phyloP scores from a whole-genome alignment of 805 yeast species.

The Kazachstania kunashirensis region DNA sequence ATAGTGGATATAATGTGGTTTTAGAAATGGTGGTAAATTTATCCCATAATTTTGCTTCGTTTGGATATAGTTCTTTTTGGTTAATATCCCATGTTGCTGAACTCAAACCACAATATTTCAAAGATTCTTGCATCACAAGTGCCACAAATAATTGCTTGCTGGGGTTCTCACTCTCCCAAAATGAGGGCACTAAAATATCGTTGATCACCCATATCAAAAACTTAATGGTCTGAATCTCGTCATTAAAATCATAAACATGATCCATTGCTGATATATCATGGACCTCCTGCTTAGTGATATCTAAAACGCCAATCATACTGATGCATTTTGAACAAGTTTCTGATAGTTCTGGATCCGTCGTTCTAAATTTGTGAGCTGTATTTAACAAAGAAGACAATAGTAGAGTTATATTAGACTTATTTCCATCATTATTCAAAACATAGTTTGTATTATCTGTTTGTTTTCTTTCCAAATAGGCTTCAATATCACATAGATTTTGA shows the following conservation, averaged over 20 bases:
- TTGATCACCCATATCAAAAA: constrained; percentile 61
- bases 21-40: constrained; percentile 55
- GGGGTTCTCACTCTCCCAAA: constrained; percentile 87
- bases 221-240: constrained; percentile 48
- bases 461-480: constrained; percentile 41
- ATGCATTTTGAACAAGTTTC: constrained; percentile 57
- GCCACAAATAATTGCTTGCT: constrained; percentile 75
- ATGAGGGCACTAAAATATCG: constrained; percentile 65
- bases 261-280: constrained; percentile 29
- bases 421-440: constrained; percentile 29
- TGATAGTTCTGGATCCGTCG: constrained; percentile 39
- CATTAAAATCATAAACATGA: constrained; percentile 53
- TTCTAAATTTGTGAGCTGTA: constrained; percentile 47
- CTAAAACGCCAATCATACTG: constrained; percentile 70
- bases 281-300: constrained; percentile 45
- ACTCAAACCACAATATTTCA: constrained; percentile 50
- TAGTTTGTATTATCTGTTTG: constrained; percentile 37
- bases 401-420: constrained; percentile 31
- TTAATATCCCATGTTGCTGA: constrained; percentile 27
- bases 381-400: constrained; percentile 46
- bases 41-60: constrained; percentile 43
- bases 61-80: constrained; percentile 17
- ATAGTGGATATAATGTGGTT: constrained; percentile 65
- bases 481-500: constrained; percentile 60
- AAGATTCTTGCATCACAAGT: constrained; percentile 77